Evolutionary conservation across 2,329 filamentous ascomycete genomes (phyloP).

Genomic region (Stagonosporopsis cucurbitacearum): DNA sequence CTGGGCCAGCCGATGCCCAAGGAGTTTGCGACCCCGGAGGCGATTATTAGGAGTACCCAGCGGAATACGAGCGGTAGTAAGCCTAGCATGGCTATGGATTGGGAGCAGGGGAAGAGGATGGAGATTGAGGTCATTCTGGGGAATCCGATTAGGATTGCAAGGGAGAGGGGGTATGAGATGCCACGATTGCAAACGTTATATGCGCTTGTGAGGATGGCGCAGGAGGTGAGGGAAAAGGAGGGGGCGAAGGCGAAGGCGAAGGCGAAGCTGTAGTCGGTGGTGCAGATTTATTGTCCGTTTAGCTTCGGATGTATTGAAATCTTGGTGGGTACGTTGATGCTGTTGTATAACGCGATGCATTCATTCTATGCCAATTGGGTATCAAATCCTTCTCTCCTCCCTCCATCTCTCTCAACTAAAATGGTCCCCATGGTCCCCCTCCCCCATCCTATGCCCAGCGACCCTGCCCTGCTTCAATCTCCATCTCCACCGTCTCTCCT

Average conservation of each 20-base stretch:
- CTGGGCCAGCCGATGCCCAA: constrained; percentile 67
- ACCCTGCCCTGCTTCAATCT: constrained; percentile 57
- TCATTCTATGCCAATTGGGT: constrained; percentile 21
- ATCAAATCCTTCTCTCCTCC: constrained; percentile 1
- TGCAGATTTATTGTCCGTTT: neutral
- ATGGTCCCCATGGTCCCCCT: constrained; percentile 65
- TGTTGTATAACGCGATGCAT: neutral
- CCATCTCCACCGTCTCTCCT: constrained; percentile 46
- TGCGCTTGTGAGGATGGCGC: constrained; percentile 68
- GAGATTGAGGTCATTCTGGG: constrained; percentile 77
- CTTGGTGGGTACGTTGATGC: neutral
- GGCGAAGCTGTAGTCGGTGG: constrained; percentile 10
- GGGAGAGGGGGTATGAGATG: constrained; percentile 68
- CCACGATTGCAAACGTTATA: constrained; percentile 71
- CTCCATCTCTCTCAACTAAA: constrained; percentile 61
- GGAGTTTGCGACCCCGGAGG: constrained; percentile 67
- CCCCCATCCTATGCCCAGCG: constrained; percentile 61
- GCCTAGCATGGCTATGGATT: constrained; percentile 71
- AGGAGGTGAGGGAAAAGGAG: constrained; percentile 58
- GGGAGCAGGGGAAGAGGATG: constrained; percentile 69
- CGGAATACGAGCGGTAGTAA: constrained; percentile 67
- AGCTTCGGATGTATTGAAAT: neutral
- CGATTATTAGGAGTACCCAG: constrained; percentile 67
- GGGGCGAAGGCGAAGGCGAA: constrained; percentile 14
- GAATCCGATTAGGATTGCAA: constrained; percentile 71